A percentile compares a stretch with the other conserved stretches of the same genome.
Evolutionary conservation across 345 rosid species (phyloP).

Genomic region (Eucalyptus urophylla): DNA sequence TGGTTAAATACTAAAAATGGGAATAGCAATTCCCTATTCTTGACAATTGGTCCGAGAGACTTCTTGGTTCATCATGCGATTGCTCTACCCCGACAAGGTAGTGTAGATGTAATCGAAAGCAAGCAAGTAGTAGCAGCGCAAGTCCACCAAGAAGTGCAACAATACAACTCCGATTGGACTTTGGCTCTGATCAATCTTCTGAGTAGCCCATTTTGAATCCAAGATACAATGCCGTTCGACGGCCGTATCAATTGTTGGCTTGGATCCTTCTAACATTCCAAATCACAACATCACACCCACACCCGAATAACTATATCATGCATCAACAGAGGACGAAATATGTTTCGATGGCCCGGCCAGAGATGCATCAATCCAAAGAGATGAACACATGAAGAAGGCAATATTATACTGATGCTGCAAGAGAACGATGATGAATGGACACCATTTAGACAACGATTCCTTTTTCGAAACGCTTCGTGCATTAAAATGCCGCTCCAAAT

Average conservation of each 20-base stretch:
- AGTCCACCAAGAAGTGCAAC: background rate
- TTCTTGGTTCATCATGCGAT: background rate
- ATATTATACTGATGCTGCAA: background rate
- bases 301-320: background rate
- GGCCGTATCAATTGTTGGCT: background rate
- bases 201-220: background rate
- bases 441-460: background rate
- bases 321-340: background rate
- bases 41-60: background rate
- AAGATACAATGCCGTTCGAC: background rate
- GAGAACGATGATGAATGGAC: background rate
- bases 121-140: background rate
- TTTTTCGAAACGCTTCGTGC: background rate
- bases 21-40: background rate
- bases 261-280: background rate
- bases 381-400: background rate
- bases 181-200: background rate
- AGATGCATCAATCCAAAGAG: background rate
- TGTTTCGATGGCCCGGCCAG: background rate
- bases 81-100: background rate
- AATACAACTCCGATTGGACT: background rate
- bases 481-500: background rate
- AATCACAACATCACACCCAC: background rate
- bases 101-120: background rate
- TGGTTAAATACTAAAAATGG: background rate